Base-by-base conservation (phyloP, 257 asterid genomes). In the Nicotiana tomentosiformis region DNA sequence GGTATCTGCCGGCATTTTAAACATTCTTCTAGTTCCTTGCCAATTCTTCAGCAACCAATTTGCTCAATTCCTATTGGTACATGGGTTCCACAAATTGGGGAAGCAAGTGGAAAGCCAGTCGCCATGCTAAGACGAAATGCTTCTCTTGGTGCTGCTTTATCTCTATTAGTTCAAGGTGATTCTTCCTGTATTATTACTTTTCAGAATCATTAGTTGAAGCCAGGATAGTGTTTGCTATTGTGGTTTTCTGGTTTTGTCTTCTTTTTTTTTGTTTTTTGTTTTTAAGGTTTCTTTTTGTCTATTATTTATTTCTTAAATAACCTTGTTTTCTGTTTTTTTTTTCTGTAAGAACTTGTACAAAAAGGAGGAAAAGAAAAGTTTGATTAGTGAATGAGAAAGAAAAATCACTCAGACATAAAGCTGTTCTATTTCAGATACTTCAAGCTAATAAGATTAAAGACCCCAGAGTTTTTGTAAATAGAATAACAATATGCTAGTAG, bases 11-110 rank as follows among this genome's bases (percentile, higher is more conserved):
- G 97, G 74, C 91, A 90, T 87, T 93, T 93, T 87, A 90, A 85
- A 86, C 90, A 93, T 90, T 93, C 97, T 84, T 84, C 93, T 86
- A 87, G 93, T 87, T 91, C 97, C 66, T 83, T 93, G 88, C 95
- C 97, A 81, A 89, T 93, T 85, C 95, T 93, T 82, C 94, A 91
- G 85, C 93, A 88, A 70, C 97, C 97, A 77, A 89, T 93, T 84
- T 90, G 89, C 81, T 87, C 91, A 58, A 84, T 93, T 84, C 93
- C 95, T 83, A 70, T 93, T 87, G 97, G 95, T 78, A 89, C 95
- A 46, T 93, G 97, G 97, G 94, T 91, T 67, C 95, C 97, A 11
- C 88, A 91, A 83, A 90, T 91, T 76, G 95, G 97, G 81, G 97
- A 91, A 83, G 76, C 94, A 85, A 86, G 66, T 85, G 92, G 89